Evolutionary conservation across 495 filamentous ascomycete species (phyloP), one percentile per base, ranked within the genome.

Genomic region (Recurvomyces mirabilis): DNA sequence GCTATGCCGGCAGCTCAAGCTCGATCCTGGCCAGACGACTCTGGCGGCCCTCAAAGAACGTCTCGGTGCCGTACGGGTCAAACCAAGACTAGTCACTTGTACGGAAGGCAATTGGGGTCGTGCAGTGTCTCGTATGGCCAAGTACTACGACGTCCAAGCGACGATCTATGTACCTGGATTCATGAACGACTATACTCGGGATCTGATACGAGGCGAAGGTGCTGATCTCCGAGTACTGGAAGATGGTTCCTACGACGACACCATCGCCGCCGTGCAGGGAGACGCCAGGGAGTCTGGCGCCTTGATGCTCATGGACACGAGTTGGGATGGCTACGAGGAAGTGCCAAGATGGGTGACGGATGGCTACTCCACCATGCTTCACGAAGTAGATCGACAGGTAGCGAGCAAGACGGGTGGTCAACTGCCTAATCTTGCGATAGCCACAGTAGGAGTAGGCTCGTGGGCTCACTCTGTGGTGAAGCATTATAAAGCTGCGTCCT

Each of bases 81-180:
- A 38, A 3, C 38, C 71, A 49, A 49, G 54, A 12, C 46, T 76
- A 40, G 60, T 72, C 55, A 61, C 79, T 28, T 73, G 75, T 12
- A 80, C 82, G 0, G 78, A 79, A 29, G 82, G 81, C 0, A 87
- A 87, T 52, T 78, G 80, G 68, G 82, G 82, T 1, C 65, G 81
- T 4, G 81, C 82, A 1, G 72, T 80, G 1, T 76, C 79, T 0
- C 66, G 69, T 3, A 81, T 84, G 73, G 79, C 70, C 0, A 47
- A 52, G n/a, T 60, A 75, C 12, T 52, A 86, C 9, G 65, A 60
- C 0, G 56, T 82, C 0, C 54, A 63, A 0, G 63, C 65, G 0
- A 56, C 58, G 19, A 69, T 86, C 14, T 78, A 71, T 42, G 78
- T 82, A 4, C 75, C 79, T 0, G 37, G 40, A 1, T 55, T 60